Evolutionary conservation across 208 protist genomes (phyloP).

Genomic region (Leishmania amazonensis): DNA sequence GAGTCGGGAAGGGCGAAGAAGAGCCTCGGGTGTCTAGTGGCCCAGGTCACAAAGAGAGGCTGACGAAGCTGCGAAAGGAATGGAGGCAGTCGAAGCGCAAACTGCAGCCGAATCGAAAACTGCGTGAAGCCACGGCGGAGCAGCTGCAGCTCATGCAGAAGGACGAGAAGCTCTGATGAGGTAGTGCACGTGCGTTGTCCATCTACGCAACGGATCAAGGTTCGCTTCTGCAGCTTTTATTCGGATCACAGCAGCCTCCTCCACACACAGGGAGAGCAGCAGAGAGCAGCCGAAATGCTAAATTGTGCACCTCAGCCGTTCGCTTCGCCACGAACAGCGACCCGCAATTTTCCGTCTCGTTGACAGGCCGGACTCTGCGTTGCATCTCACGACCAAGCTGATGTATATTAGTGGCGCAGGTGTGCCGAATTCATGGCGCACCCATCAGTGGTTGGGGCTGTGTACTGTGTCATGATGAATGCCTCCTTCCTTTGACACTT

Average conservation of each 20-base stretch:
- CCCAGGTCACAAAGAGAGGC: conserved; percentile 21
- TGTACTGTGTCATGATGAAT: neutral
- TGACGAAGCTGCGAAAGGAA: conserved; percentile 40
- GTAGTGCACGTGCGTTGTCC: neutral
- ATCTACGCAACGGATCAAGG: too few species aligned
- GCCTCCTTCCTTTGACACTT: neutral
- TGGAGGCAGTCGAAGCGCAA: conserved; percentile 29
- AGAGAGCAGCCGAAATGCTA: neutral
- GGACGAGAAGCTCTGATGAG: conserved; percentile 9
- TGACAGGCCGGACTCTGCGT: neutral
- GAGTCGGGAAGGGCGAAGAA: neutral
- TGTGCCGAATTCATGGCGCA: neutral
- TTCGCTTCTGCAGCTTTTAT: neutral
- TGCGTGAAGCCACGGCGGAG: conserved; percentile 30
- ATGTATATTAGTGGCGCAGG: neutral
- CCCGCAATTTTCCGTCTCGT: neutral
- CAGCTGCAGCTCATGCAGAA: conserved; percentile 22
- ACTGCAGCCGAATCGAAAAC: conserved; percentile 28
- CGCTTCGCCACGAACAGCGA: neutral
- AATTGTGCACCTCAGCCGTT: neutral
- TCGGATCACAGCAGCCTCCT: neutral
- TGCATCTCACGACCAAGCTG: neutral
- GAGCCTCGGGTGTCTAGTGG: neutral
- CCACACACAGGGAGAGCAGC: neutral
- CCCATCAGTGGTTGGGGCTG: neutral